These are phyloP conservation scores for Trypanosoma lewisi DNA, from an alignment of 208 protist genomes.

Conservation along the genomic window DNA sequence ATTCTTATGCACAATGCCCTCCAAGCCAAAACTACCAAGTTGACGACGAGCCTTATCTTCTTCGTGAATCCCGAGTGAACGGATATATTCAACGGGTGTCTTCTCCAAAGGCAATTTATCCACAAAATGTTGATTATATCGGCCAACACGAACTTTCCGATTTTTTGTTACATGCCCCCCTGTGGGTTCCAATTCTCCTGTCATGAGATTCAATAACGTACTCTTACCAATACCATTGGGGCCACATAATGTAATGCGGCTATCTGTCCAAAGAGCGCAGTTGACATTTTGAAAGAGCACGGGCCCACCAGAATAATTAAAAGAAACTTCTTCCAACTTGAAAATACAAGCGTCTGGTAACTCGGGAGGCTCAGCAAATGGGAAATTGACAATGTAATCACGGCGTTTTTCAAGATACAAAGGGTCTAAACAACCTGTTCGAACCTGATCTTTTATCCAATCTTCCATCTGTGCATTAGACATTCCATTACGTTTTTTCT, in stretches of 20 bases:
- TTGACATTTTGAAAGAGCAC: conserved; percentile 74
- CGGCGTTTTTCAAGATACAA: conserved; percentile 79
- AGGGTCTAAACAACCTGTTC: conserved; percentile 56
- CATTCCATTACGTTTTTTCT: conserved; percentile 89
- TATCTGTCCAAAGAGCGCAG: conserved; percentile 86
- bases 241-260: conserved; percentile 87
- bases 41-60: conserved; percentile 83
- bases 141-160: conserved; percentile 81
- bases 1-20: conserved; percentile 85
- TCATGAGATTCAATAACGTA: conserved; percentile 91
- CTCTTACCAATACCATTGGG: conserved; percentile 93
- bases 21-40: conserved; percentile 86
- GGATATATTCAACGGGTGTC: conserved; percentile 88
- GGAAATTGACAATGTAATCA: conserved; percentile 90
- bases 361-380: conserved; percentile 70
- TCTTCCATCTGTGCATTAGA: conserved; percentile 83
- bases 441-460: conserved; percentile 76
- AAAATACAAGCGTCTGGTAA: conserved; percentile 83
- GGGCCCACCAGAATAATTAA: conserved; percentile 78
- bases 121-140: conserved; percentile 94
- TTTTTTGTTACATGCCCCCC: conserved; percentile 68
- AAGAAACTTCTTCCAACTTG: conserved; percentile 79
- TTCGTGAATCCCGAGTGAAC: conserved; percentile 51
- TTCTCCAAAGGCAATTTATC: conserved; percentile 90
- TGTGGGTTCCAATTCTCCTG: conserved; percentile 75